Evolutionary conservation across 805 yeast genomes (phyloP).

Genomic region (Kluyveromyces aestuarii): DNA sequence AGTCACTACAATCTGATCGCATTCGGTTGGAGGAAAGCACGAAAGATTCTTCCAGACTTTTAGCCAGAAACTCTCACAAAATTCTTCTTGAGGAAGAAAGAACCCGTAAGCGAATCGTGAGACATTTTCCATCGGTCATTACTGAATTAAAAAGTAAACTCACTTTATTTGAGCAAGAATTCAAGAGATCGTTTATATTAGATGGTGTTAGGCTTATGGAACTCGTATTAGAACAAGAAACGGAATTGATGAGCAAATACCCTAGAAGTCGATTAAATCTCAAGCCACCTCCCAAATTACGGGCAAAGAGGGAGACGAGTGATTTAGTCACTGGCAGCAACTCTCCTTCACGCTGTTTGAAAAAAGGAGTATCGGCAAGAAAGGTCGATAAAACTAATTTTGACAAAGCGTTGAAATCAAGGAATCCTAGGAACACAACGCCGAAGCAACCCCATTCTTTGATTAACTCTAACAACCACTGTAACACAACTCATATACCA

Average conservation of each 20-base stretch:
- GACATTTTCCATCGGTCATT: constrained; percentile 58
- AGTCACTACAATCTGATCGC: constrained; percentile 51
- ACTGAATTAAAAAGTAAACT: constrained; percentile 41
- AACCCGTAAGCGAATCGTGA: constrained; percentile 56
- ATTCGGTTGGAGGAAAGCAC: constrained; percentile 55
- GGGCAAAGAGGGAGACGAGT: background rate
- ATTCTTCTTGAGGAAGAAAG: constrained; percentile 75
- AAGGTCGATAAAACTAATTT: background rate
- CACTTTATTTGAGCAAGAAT: constrained; percentile 36
- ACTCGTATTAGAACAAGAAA: constrained; percentile 23
- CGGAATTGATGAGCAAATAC: constrained; percentile 23
- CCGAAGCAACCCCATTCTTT: background rate
- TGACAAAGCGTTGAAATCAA: background rate
- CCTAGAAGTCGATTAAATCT: constrained; percentile 25
- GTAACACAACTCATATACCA: background rate
- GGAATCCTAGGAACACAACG: background rate
- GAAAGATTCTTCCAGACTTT: constrained; percentile 70
- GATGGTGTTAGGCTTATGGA: constrained; percentile 21
- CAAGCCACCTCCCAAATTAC: background rate
- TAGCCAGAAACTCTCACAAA: constrained; percentile 68
- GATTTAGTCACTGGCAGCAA: background rate
- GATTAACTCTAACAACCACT: background rate
- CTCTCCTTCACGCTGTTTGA: background rate
- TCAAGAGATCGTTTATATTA: constrained; percentile 29
- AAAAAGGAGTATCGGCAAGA: background rate